Evolutionary conservation across 1,139 yeast genomes (phyloP), one percentile per base, ranked within the genome.

Genomic region (Kazachstania sp.): DNA sequence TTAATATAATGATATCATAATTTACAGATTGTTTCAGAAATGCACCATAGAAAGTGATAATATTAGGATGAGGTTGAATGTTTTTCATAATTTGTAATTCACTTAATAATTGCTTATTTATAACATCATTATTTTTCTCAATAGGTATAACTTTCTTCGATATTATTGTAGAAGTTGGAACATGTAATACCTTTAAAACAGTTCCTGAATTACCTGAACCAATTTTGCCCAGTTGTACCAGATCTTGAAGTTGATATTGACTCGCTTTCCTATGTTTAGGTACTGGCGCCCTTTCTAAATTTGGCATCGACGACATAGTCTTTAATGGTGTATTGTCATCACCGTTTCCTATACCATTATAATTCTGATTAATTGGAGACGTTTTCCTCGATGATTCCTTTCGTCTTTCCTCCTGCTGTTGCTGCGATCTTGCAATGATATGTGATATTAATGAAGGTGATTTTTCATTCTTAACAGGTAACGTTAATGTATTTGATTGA

Each of bases 151-250:
- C 79, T 62, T 92, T 92, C 56, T 86, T 82, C 15, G 98, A 98
- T 88, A 94, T 86, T 38, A 84, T 78, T 48, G 80, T 81, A 53
- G 90, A 87, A 4, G 92, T 81, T 16, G 97, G 97, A 3, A 86
- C 75, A 66, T 92, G 98, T 47, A 87, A 69, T 13, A 88, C 94
- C 62, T 88, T 87, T 45, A 86, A 74, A 3, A 92, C 99, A 1
- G 88, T 81, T 2, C 99, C 99, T 13, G 95, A 87, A 63, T 87
- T 90, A 7, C 99, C 99, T 31, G 87, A 75, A 11, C 99, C 99
- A 49, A 92, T 73, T 53, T 81, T 82, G 51, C 86, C 82, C 47
- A 92, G 66, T 29, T 81, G 78, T 20, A 87, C 77, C 40, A 94
- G 69, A 60, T 92, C 97, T 42, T 79, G 54, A 44, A 58, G 45